phyloP scores from a whole-genome alignment of 768 basidiomycete genomes.

The Scleroderma bovista region DNA sequence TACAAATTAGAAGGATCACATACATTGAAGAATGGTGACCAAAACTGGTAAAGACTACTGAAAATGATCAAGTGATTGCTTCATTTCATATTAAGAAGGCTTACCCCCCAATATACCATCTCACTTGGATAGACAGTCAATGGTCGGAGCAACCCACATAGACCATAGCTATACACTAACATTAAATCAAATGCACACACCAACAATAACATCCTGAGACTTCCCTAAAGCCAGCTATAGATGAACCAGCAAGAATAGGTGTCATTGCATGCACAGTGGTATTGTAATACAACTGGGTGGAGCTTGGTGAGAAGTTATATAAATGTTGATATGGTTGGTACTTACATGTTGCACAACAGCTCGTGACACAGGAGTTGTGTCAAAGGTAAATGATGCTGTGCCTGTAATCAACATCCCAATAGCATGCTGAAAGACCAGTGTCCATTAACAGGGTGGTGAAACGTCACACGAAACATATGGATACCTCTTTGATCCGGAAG shows the following conservation, averaged over 20 bases:
- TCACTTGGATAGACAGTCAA: conserved; percentile 56
- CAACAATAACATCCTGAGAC: neutral
- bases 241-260: conserved; percentile 57
- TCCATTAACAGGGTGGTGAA: too few relatives aligned
- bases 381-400: conserved; percentile 46
- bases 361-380: conserved; percentile 43
- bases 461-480: conserved; percentile 4
- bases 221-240: conserved; percentile 58
- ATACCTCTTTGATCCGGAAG: conserved; percentile 54
- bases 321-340: conserved; percentile 1
- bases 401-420: conserved; percentile 51
- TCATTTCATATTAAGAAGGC: conserved; percentile 10
- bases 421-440: conserved; percentile 47
- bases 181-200: neutral
- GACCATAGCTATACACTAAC: conserved; percentile 40
- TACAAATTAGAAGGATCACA: too few relatives aligned
- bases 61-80: neutral
- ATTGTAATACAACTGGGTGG: conserved; percentile 51
- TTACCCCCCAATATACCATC: conserved; percentile 57
- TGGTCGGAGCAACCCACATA: conserved; percentile 54
- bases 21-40: conserved; percentile 58
- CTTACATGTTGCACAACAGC: conserved; percentile 55
- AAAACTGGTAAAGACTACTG: conserved; percentile 48
- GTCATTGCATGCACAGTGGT: conserved; percentile 50
- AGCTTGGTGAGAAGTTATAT: neutral